These are phyloP conservation scores for Globisporangium lucens DNA, from an alignment of 352 stramenopile genomes.

Conservation along the genomic window DNA sequence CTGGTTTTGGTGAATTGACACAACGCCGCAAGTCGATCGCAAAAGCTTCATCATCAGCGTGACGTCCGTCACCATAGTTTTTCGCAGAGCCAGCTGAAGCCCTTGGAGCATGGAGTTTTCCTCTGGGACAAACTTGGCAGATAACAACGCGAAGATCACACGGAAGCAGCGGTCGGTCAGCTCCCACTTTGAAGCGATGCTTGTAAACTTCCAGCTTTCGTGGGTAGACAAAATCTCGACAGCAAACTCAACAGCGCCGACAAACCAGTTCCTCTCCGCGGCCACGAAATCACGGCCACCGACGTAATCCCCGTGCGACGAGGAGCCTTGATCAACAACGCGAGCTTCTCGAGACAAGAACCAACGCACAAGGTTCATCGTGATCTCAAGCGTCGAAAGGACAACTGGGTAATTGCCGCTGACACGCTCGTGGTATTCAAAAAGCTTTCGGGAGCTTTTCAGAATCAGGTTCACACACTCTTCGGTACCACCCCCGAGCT, in stretches of 20 bases:
- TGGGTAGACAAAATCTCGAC: constrained; percentile 57
- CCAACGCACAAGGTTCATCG: constrained; percentile 59
- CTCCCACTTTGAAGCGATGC: constrained; percentile 34
- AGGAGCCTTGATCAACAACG: constrained; percentile 16
- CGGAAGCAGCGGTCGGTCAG: constrained; percentile 52
- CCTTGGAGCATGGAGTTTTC: constrained; percentile 38
- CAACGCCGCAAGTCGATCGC: constrained; percentile 29
- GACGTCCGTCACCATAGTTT: constrained; percentile 46
- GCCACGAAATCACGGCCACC: constrained; percentile 15
- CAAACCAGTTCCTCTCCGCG: constrained; percentile 43
- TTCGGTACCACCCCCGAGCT: constrained; percentile 39
- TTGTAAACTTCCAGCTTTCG: constrained; percentile 63
- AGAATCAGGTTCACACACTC: constrained; percentile 58
- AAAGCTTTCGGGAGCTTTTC: constrained; percentile 54
- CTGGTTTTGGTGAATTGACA: constrained; percentile 20
- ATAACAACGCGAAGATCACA: constrained; percentile 43
- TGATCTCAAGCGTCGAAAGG: constrained; percentile 46
- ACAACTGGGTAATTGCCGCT: constrained; percentile 48
- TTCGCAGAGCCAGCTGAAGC: constrained; percentile 44
- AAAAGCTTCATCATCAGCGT: constrained; percentile 64
- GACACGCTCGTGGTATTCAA: constrained; percentile 55
- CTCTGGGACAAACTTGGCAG: constrained; percentile 35
- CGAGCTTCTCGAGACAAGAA: constrained; percentile 47
- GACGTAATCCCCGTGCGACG: constrained; percentile 2
- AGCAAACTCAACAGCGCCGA: constrained; percentile 49